Conservation (phyloP, 2,329 filamentous ascomycete species). For the Didymella arachidicola region DNA sequence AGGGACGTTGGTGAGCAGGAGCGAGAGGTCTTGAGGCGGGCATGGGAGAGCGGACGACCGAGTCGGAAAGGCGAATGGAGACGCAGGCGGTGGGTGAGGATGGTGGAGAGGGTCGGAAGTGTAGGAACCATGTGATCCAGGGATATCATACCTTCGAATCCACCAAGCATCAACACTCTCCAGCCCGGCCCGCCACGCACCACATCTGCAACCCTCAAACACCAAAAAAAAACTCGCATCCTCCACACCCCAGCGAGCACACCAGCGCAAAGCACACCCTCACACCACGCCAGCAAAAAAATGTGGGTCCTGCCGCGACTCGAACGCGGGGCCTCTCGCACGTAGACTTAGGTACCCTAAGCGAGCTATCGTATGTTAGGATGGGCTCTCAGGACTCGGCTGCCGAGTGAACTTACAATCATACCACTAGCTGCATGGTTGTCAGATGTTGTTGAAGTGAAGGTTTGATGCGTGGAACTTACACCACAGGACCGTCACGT, state of each 20-base stretch:
- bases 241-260: no score
- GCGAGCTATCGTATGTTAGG: not conserved
- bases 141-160: no score
- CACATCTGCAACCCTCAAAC: not conserved
- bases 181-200: not conserved
- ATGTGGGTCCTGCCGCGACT: not conserved
- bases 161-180: no score
- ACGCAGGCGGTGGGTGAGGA: slow-evolving; percentile 47
- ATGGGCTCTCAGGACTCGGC: not conserved
- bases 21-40: slow-evolving; percentile 38
- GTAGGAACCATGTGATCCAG: not conserved
- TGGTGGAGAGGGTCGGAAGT: slow-evolving; percentile 43
- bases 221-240: not conserved
- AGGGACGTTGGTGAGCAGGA: slow-evolving; percentile 39
- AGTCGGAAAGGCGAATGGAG: slow-evolving; percentile 50
- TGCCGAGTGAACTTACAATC: not conserved
- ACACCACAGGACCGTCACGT: slow-evolving; percentile 2
- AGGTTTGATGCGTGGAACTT: not conserved
- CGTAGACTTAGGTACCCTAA: not conserved
- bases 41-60: slow-evolving; percentile 43
- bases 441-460: not conserved
- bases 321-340: slow-evolving; percentile 3
- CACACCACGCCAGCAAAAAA: not conserved
- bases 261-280: no score
- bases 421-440: not conserved